Evolutionary conservation across 129 eudicot genomes (phyloP), one percentile per base, ranked within the genome.

Genomic region (Flaveria robusta): DNA sequence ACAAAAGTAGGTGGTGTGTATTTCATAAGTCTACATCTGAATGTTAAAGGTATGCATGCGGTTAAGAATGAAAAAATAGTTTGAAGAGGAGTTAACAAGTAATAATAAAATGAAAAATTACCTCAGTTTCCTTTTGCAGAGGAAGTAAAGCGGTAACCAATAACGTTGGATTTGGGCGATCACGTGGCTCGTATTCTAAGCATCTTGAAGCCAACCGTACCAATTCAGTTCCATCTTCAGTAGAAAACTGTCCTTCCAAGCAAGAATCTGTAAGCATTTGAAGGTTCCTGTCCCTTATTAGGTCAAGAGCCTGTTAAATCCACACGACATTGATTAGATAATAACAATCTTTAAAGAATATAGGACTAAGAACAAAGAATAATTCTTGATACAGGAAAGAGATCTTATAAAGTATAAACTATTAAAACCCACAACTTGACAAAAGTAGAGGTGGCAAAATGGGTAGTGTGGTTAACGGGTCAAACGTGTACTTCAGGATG

Each of bases 261-360:
- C 97, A 93, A 82, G 98, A 93, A 84, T 93, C 98, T 15, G 89
- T 93, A 64, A 93, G 85, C 96, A 85, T 90, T 68, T 93, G 91
- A 83, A 93, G 87, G 80, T 93, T 93, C 77, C 96, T 86, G 83
- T 90, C 97, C 82, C 85, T 86, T 68, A 93, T 90, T 56, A 93
- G 86, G 79, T 93, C 98, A 82, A 93, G 96, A 31, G 98, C 98
- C 98, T 93, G 89, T 79, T 66, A 52, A 70, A 37, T 62, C 71
- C 70, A 82, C 27, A 52, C 18, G 18, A 23, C 47, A 55, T 63
- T 45, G 23, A 50, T 77, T 76, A 79, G 75, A 74, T 67, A 39
- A 43, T 14, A 76, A 45, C 76, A 45, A 1, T 52, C 50, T 47
- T 1, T 45, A 46, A 29, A 45, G n/a, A 16, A 66, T 66, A 66